Base-by-base conservation (phyloP, 2,329 filamentous ascomycete genomes). In the Diaporthe citri region DNA sequence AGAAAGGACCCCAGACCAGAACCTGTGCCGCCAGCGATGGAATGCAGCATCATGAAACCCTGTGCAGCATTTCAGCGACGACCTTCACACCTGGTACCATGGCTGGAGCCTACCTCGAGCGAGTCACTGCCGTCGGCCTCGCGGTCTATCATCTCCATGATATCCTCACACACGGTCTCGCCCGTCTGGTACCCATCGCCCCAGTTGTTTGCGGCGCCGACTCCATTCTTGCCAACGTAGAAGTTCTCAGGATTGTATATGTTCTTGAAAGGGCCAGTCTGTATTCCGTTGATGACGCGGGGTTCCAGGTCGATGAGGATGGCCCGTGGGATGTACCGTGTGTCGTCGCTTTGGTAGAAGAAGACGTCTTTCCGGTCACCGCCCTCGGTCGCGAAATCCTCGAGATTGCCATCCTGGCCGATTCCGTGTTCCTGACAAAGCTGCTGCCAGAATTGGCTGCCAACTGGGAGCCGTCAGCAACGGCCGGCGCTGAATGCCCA, bases 221-320 rank as follows among this genome's bases (percentile, higher is more conserved):
- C 92, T 74, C 97, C 97, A 85, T 96, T 94, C 83, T 98, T 97
- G 80, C 96, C 95, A 71, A 98, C 92, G 83, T 97, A 99, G 86
- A 98, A 98, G 88, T 99, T 99, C 85, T 99, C 97, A 0, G 97
- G 97, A 83, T 99, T 99, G 90, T 99, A 99, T 76, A 99, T 99
- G 84, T 99, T 98, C 84, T 93, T 95, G 88, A 99, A 99, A 0
- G 96, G 93, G 1, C 97, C 95, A 13, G 93, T 93, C 86, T 98
- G 96, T 79, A 99, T 99, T 76, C 92, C 88, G 82, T 98, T 94
- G 82, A 99, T 94, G 77, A 98, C 96, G 78, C 97, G 91, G 34
- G 97, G 97, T 85, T 99, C 97, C 52, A 99, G 88, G 83, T 99
- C 97, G 77, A 99, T 93, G 70, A 99, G 88, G 80, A 99, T 98